Evolutionary conservation across 2,329 filamentous ascomycete genomes (phyloP).

Genomic region (Whalleya microplaca): DNA sequence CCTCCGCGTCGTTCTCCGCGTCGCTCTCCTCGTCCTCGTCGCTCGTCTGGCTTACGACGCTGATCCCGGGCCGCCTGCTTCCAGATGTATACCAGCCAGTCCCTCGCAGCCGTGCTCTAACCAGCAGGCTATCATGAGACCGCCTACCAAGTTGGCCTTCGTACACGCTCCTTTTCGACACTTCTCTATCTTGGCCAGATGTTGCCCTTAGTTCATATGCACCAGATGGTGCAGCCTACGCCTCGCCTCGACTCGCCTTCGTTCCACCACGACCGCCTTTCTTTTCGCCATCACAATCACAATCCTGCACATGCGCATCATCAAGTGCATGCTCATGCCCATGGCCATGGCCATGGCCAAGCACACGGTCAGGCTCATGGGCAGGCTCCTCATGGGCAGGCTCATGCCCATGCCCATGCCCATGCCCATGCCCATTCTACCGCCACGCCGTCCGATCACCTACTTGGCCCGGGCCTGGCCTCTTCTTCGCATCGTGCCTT

Average conservation of each 20-base stretch:
- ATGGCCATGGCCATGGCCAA: too few species aligned
- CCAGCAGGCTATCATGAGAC: constrained; percentile 48
- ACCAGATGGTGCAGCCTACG: constrained; percentile 53
- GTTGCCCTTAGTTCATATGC: constrained; percentile 56
- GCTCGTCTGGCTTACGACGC: constrained; percentile 2
- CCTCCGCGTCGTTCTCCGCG: too few species aligned
- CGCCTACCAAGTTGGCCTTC: constrained; percentile 32
- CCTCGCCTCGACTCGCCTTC: constrained; percentile 44
- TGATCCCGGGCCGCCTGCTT: constrained; percentile 13
- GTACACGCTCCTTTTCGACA: constrained; percentile 30
- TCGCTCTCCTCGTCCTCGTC: too few species aligned
- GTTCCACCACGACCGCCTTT: constrained; percentile 26
- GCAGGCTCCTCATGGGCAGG: too few species aligned
- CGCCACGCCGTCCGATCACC: constrained; percentile 12
- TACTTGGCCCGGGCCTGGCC: constrained; percentile 9
- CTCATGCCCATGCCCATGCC: too few species aligned
- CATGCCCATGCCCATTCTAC: constrained; percentile 3
- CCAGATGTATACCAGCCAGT: constrained; percentile 45
- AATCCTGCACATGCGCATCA: too few species aligned
- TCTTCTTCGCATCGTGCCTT: constrained; percentile 38
- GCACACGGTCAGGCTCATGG: too few species aligned
- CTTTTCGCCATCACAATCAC: constrained; percentile 21
- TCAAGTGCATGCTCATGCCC: neutral
- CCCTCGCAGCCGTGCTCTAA: constrained; percentile 46
- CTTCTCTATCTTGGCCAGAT: constrained; percentile 39